phyloP scores from a whole-genome alignment of 2,329 filamentous ascomycete genomes.

The Paraphoma sp. region DNA sequence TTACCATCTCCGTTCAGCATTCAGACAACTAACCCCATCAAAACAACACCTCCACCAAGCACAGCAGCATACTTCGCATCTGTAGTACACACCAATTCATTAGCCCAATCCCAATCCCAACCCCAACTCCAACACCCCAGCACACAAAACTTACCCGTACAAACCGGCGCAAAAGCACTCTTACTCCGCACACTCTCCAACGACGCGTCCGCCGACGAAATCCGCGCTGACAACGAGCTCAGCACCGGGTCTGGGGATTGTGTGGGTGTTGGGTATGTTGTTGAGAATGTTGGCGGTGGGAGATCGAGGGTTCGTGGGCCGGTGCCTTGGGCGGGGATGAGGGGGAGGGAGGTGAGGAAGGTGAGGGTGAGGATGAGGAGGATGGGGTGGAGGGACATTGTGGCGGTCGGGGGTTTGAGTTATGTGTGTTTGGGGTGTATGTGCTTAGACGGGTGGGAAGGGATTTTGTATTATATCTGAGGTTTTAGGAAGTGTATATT shows the following conservation, averaged over 20 bases:
- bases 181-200: not conserved
- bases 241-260: not conserved
- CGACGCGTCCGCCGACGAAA: not conserved
- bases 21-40: not conserved
- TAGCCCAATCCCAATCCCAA: not conserved
- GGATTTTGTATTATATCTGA: no score
- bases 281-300: not conserved
- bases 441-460: no score
- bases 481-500: no score
- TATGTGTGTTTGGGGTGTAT: no score
- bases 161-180: not conserved
- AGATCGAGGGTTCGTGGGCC: not conserved
- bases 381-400: not conserved
- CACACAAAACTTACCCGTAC: not conserved
- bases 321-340: not conserved
- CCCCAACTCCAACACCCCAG: not conserved
- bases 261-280: not conserved
- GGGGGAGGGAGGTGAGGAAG: not conserved
- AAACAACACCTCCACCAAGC: not conserved
- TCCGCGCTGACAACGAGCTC: not conserved
- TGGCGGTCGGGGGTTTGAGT: not conserved
- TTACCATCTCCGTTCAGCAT: no score
- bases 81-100: not conserved
- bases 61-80: not conserved
- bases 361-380: not conserved